Evolutionary conservation across 257 asterid genomes (phyloP).

Genomic region (Cordia subcordata): DNA sequence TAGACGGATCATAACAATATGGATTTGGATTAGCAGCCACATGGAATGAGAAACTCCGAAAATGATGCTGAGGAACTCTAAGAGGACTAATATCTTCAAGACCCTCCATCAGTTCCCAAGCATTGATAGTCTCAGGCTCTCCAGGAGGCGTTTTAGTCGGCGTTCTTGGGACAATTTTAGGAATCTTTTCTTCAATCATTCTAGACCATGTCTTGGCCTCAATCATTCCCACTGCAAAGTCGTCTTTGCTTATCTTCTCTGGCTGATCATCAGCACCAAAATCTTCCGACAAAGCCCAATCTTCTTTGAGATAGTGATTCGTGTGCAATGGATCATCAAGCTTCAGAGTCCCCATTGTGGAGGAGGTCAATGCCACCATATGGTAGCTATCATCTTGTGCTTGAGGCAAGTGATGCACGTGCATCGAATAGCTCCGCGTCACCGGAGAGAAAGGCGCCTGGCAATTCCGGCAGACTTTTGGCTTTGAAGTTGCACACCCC

Average conservation of each 20-base stretch:
- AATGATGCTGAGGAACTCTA: slow-evolving; percentile 27
- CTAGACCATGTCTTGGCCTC: slow-evolving; percentile 84
- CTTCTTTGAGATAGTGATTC: slow-evolving; percentile 10
- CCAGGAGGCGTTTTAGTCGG: slow-evolving; percentile 72
- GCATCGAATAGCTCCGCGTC: slow-evolving; percentile 74
- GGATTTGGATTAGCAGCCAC: slow-evolving; percentile 16
- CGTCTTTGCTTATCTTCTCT: slow-evolving; percentile 38
- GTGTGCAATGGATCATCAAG: slow-evolving; percentile 57
- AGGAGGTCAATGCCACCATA: slow-evolving; percentile 71
- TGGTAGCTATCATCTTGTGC: slow-evolving; percentile 49
- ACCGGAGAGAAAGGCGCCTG: slow-evolving; percentile 50
- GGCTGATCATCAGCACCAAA: slow-evolving; percentile 6
- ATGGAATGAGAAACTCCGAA: slow-evolving; percentile 76
- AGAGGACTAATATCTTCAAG: slow-evolving; percentile 68
- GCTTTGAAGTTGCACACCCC: slow-evolving; percentile 89
- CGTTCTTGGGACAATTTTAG: slow-evolving; percentile 54
- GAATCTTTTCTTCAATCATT: slow-evolving; percentile 72
- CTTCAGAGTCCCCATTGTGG: slow-evolving; percentile 73
- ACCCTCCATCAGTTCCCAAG: slow-evolving; percentile 95
- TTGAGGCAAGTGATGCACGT: slow-evolving; percentile 41
- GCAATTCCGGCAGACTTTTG: slow-evolving; percentile 61
- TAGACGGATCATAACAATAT: slow-evolving; percentile 35
- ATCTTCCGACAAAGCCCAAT: slow-evolving; percentile 15
- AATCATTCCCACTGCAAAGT: slow-evolving; percentile 64
- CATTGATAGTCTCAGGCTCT: slow-evolving; percentile 78